phyloP scores from a whole-genome alignment of 106 monocot genomes.

The Platanthera guangdongensis region DNA sequence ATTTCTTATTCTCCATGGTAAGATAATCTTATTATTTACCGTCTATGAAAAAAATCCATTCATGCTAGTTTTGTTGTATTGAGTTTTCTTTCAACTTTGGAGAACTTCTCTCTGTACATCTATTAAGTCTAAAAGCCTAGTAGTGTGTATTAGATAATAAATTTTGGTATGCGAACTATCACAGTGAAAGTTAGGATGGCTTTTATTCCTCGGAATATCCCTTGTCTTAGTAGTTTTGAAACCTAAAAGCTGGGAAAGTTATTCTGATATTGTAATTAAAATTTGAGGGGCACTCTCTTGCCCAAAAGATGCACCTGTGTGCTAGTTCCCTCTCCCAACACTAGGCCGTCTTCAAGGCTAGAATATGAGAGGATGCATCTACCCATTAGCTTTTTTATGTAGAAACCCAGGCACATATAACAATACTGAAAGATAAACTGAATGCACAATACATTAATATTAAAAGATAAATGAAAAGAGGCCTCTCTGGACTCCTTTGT shows the following conservation, averaged over 20 bases:
- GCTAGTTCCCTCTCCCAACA: too few species aligned
- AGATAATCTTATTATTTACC: neutral
- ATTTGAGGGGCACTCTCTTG: too few species aligned
- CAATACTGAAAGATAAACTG: too few species aligned
- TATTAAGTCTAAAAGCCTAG: neutral
- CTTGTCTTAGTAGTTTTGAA: neutral
- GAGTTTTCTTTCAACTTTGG: neutral
- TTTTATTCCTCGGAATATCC: neutral
- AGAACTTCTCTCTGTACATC: neutral
- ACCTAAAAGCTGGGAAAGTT: neutral
- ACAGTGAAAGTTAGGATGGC: neutral
- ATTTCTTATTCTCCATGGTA: slow-evolving; percentile 83
- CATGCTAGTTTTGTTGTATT: neutral
- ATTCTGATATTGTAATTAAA: neutral
- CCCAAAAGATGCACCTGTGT: too few species aligned
- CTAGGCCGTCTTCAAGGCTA: too few species aligned
- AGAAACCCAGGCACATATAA: too few species aligned
- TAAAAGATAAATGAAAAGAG: too few species aligned
- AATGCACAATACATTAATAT: too few species aligned
- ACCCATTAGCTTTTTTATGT: too few species aligned
- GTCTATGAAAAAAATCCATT: neutral
- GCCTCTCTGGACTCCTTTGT: too few species aligned
- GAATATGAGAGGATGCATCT: too few species aligned
- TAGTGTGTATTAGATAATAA: neutral
- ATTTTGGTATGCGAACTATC: neutral